Evolutionary conservation across 2,329 filamentous ascomycete genomes (phyloP).

Genomic region (Pseudogymnoascus sp.): DNA sequence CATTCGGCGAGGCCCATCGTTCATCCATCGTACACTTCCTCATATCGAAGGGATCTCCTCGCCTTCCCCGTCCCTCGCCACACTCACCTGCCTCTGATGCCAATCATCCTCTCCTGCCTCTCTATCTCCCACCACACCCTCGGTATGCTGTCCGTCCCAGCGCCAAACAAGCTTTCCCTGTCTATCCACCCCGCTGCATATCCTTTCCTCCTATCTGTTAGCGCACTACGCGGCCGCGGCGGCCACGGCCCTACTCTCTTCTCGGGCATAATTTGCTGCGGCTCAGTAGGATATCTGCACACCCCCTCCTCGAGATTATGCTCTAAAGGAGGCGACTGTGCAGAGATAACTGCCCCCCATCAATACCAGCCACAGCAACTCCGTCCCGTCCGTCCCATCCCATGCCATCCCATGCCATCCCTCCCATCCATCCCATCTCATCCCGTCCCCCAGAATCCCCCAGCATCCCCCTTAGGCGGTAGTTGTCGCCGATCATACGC

Average conservation of each 20-base stretch:
- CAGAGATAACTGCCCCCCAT: background rate
- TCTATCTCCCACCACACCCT: background rate
- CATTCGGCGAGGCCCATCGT: background rate
- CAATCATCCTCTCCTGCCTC: background rate
- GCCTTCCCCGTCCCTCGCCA: background rate
- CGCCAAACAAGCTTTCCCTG: background rate
- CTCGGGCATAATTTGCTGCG: background rate
- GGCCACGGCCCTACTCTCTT: background rate
- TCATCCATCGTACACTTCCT: background rate
- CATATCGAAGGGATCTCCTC: background rate
- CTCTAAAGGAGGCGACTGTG: background rate
- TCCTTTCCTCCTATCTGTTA: background rate
- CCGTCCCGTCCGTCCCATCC: background rate
- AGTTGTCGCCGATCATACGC: background rate
- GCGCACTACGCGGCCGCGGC: background rate
- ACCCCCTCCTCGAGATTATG: background rate
- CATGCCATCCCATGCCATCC: background rate
- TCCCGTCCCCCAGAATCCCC: background rate
- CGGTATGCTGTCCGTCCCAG: background rate
- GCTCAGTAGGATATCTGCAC: background rate
- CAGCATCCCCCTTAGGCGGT: background rate
- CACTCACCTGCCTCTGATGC: background rate
- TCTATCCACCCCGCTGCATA: background rate
- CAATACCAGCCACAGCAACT: background rate
- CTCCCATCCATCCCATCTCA: background rate